Evolutionary conservation across 352 stramenopile species (phyloP), one percentile per base, ranked within the genome.

Genomic region (Peronosclerospora sorghi): DNA sequence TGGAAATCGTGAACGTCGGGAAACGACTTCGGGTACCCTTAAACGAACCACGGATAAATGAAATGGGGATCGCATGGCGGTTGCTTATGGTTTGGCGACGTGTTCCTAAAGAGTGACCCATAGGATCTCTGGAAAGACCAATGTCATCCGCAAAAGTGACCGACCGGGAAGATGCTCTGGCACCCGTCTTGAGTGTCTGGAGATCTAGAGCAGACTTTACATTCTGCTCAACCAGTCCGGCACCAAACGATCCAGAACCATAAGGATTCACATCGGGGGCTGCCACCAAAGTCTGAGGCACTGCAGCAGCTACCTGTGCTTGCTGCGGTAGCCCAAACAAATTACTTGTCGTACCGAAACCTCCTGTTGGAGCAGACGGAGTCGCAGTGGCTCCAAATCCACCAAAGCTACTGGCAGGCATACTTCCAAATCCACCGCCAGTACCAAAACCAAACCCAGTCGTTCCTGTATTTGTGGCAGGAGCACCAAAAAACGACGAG

Each of bases 11-110:
- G 32, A 82, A 76, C 8, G 68, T 75, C 6, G 74, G 56, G 27
- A 80, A 78, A 28, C 74, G 57, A 26, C 59, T 75, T 54, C 78
- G 84, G 0, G 72, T 73, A 3, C 74, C 72, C 65, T 84, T 86
- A 43, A 86, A 86, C 12, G 72, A 75, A 19, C 69, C 69, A 37
- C 74, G 74, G 10, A 86, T 79, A 45, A 84, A 86, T 12, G 74
- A 84, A 7, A 86, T 68, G 1, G 74, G 74, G 15, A 86, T 71
- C 1, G 71, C 59, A 20, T 80, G 62, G 20, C 65, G 68, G 6
- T 60, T 68, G 14, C 38, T 73, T 17, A 69, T 46, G 12, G 71
- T 56, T 55, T 79, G 72, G 14, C 73, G 70, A n/a, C 73, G 68
- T n/a, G 65, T 73, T 2, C 72, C 45, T 8, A 81, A 48, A 24